Conservation (phyloP, 2,329 filamentous ascomycete genomes). For the Xylaria sp. region DNA sequence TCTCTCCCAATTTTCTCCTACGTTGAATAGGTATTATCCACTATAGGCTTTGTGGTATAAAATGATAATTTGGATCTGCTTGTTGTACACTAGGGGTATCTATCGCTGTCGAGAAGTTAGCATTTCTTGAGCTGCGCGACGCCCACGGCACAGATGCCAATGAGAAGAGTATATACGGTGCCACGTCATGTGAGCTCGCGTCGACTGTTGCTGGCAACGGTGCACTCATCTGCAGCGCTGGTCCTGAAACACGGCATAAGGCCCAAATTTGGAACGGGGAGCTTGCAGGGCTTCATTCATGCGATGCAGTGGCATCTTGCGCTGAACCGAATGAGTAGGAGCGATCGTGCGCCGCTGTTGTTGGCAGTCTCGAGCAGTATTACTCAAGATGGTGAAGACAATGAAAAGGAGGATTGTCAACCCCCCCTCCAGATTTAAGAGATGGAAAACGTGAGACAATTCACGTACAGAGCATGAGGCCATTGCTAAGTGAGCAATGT, state of each 20-base stretch:
- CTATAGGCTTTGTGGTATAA: too few relatives aligned
- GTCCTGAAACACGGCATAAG: neutral
- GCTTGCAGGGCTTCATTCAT: too few relatives aligned
- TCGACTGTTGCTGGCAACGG: neutral
- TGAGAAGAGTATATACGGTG: neutral
- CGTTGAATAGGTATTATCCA: too few relatives aligned
- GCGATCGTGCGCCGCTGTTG: neutral
- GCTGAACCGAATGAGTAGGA: neutral
- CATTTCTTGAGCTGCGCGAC: neutral
- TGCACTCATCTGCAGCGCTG: neutral
- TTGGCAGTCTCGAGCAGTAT: neutral
- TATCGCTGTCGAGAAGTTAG: too few relatives aligned
- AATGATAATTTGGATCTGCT: too few relatives aligned
- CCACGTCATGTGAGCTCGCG: neutral
- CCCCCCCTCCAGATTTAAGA: neutral
- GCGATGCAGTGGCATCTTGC: too few relatives aligned
- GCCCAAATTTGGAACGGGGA: too few relatives aligned
- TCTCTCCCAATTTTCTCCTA: too few relatives aligned
- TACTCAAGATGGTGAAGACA: neutral
- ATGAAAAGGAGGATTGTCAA: too few relatives aligned
- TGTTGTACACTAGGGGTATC: too few relatives aligned
- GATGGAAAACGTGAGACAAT: neutral
- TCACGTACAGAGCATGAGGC: neutral
- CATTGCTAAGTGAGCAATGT: neutral
- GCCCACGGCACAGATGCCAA: neutral